Percentiles rank a stretch among this genome's conserved stretches.
phyloP scores from a whole-genome alignment of 2,329 filamentous ascomycete species.

The Cercospora beticola region DNA sequence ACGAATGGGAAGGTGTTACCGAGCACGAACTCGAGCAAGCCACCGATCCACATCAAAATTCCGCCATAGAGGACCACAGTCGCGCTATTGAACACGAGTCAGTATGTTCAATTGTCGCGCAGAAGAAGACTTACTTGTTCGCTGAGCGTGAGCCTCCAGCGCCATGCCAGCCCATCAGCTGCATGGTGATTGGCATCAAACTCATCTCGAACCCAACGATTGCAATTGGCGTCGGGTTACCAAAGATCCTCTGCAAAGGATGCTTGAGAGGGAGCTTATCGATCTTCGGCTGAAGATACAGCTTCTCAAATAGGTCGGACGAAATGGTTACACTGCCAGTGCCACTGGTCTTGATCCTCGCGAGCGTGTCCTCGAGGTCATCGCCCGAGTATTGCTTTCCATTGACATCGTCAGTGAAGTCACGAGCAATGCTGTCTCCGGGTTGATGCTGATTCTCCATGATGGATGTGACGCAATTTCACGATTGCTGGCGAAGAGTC shows the following conservation, averaged over 20 bases:
- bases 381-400: constrained; percentile 17
- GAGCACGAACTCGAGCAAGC: constrained; percentile 25
- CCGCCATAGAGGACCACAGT: constrained; percentile 27
- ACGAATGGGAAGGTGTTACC: constrained; percentile 29
- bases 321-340: constrained; percentile 28
- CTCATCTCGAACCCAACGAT: constrained; percentile 28
- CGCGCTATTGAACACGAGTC: constrained; percentile 7
- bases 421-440: constrained; percentile 23
- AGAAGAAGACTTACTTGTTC: constrained; percentile 18
- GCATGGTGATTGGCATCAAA: constrained; percentile 27
- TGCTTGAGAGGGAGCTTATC: constrained; percentile 21
- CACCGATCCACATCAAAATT: constrained; percentile 26
- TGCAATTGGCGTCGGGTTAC: constrained; percentile 26
- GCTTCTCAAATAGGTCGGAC: constrained; percentile 26
- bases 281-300: constrained; percentile 27
- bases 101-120: neutral
- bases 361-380: constrained; percentile 20
- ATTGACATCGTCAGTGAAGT: constrained; percentile 23
- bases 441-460: constrained; percentile 6
- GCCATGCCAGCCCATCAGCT: constrained; percentile 27
- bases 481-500: neutral
- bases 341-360: constrained; percentile 23
- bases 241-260: constrained; percentile 27
- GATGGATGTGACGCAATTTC: neutral
- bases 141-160: constrained; percentile 16